A percentile compares a stretch with the other conserved stretches of the same genome.
phyloP scores from a whole-genome alignment of 257 asterid genomes.

The Solanum tacnaense region DNA sequence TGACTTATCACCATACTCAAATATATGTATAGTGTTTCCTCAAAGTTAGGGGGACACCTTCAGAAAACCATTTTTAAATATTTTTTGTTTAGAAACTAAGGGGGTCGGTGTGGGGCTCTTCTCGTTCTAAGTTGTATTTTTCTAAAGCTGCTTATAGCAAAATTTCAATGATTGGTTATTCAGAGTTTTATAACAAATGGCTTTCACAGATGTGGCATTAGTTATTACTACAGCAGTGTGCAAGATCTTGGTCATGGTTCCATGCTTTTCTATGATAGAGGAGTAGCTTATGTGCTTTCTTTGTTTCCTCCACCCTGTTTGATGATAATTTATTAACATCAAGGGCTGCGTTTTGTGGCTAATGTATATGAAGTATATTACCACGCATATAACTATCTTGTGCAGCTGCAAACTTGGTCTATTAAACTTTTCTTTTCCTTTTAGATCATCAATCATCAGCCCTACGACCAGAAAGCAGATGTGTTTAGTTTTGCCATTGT shows the following conservation, averaged over 20 bases:
- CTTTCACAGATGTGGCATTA: too few species aligned
- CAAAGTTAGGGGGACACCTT: neutral
- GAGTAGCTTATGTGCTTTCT: neutral
- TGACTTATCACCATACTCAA: neutral
- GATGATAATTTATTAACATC: neutral
- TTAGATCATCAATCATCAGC: slow-evolving; percentile 83
- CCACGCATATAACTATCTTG: neutral
- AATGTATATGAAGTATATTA: neutral
- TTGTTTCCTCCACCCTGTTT: neutral
- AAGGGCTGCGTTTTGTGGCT: neutral
- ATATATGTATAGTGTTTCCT: neutral
- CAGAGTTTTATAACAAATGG: too few species aligned
- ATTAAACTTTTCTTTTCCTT: neutral
- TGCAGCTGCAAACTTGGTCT: neutral
- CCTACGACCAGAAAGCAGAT: slow-evolving; percentile 89
- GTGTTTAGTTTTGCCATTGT: slow-evolving; percentile 88
- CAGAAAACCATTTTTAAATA: neutral
- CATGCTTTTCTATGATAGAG: neutral
- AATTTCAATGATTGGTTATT: too few species aligned
- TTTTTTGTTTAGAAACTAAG: neutral
- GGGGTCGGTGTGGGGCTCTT: neutral
- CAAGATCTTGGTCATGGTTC: neutral
- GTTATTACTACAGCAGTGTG: neutral
- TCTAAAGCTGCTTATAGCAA: too few species aligned
- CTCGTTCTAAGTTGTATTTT: neutral